Percentiles rank a stretch among this genome's conserved stretches.
These are phyloP conservation scores for Sugiyamaella novakii DNA, from an alignment of 1,139 yeast species.

Conservation along the genomic window DNA sequence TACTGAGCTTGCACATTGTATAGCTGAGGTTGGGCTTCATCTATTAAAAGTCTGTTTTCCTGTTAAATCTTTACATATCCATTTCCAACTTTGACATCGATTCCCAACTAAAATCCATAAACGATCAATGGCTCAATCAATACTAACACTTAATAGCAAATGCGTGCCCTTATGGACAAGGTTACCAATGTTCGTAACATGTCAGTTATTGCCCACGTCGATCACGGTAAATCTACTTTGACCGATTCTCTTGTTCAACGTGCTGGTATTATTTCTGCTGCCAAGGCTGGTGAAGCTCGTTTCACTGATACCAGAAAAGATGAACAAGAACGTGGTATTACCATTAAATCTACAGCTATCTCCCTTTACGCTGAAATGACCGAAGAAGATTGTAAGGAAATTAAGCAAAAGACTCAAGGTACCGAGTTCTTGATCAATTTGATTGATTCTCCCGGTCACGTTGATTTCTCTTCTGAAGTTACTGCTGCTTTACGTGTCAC, in stretches of 20 bases:
- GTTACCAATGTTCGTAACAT: slow-evolving; percentile 99
- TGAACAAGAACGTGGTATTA: slow-evolving; percentile 99
- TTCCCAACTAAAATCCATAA: neutral
- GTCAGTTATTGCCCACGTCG: slow-evolving; percentile 99
- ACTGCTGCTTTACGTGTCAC: slow-evolving; percentile 99
- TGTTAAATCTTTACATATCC: neutral
- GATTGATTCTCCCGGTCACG: slow-evolving; percentile 99
- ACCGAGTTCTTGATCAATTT: slow-evolving; percentile 94
- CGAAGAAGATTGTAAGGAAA: slow-evolving; percentile 93
- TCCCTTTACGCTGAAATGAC: slow-evolving; percentile 89
- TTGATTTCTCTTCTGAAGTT: slow-evolving; percentile 99
- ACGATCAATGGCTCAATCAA: neutral
- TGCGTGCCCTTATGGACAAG: slow-evolving; percentile 99
- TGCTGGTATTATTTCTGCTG: slow-evolving; percentile 99
- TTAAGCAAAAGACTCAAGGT: slow-evolving; percentile 93
- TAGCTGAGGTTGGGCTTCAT: no score
- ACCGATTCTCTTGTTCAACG: slow-evolving; percentile 98
- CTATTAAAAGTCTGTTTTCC: no score
- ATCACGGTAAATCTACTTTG: slow-evolving; percentile 99
- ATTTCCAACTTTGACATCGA: neutral
- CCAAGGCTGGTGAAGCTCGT: slow-evolving; percentile 99
- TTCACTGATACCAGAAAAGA: slow-evolving; percentile 99
- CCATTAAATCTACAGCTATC: slow-evolving; percentile 98
- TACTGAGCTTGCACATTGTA: no score
- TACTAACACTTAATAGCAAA: slow-evolving; percentile 51